Conservation (phyloP, 768 basidiomycete genomes). For the Naganishia vaughanmartiniae region DNA sequence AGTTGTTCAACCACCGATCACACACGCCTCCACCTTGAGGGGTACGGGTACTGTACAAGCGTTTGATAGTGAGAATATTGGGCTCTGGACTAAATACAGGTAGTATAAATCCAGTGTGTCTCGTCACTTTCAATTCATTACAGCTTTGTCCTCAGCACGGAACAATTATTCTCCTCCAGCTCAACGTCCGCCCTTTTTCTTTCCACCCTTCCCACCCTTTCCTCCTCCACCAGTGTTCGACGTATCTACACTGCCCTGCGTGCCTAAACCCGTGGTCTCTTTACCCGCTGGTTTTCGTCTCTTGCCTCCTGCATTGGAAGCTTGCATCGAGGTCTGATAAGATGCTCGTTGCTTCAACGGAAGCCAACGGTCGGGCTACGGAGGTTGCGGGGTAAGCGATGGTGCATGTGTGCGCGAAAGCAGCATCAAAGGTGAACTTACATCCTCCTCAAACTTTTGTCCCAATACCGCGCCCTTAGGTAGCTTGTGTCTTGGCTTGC, state of each 20-base stretch:
- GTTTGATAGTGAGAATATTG: too few relatives aligned
- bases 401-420: neutral
- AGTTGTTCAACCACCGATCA: too few relatives aligned
- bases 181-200: slow-evolving; percentile 18
- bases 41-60: too few relatives aligned
- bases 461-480: slow-evolving; percentile 47
- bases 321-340: slow-evolving; percentile 31
- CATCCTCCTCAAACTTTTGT: slow-evolving; percentile 48
- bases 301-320: slow-evolving; percentile 29
- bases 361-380: slow-evolving; percentile 52
- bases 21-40: too few relatives aligned
- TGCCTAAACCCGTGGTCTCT: slow-evolving; percentile 50
- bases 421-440: slow-evolving; percentile 36
- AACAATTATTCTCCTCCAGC: neutral
- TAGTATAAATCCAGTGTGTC: too few relatives aligned
- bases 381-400: neutral
- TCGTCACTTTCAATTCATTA: too few relatives aligned
- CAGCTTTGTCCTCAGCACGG: too few relatives aligned
- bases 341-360: slow-evolving; percentile 46
- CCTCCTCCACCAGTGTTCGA: slow-evolving; percentile 33
- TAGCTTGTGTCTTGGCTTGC: slow-evolving; percentile 45
- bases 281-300: slow-evolving; percentile 49
- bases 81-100: too few relatives aligned
- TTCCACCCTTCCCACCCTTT: slow-evolving; percentile 38
- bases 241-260: slow-evolving; percentile 42